These are phyloP conservation scores for Cystobasidium tubakii DNA, from an alignment of 768 basidiomycete species.

Conservation along the genomic window DNA sequence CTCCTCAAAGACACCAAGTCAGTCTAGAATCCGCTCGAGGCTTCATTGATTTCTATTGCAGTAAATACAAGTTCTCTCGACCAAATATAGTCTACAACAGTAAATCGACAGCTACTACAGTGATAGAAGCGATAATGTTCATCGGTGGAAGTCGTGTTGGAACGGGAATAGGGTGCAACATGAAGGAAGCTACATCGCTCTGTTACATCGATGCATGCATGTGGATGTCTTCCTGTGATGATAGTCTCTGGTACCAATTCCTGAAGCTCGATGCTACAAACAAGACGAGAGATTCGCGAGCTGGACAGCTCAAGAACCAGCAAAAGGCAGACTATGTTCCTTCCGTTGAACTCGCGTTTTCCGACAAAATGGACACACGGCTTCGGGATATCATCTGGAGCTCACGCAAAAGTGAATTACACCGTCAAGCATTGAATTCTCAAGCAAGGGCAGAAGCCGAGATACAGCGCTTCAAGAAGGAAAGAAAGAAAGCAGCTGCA, in stretches of 20 bases:
- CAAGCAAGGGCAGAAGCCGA: conserved; percentile 6
- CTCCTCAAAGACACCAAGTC: conserved; percentile 46
- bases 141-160: conserved; percentile 77
- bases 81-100: conserved; percentile 41
- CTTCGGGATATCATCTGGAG: conserved; percentile 58
- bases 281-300: conserved; percentile 63
- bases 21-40: conserved; percentile 67
- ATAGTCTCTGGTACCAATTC: conserved; percentile 70
- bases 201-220: conserved; percentile 82
- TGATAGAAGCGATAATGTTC: conserved; percentile 69
- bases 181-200: conserved; percentile 65
- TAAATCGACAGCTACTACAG: conserved; percentile 41
- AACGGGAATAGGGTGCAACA: conserved; percentile 62
- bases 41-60: conserved; percentile 93
- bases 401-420: conserved; percentile 37
- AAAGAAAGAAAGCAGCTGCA: conserved; percentile 23
- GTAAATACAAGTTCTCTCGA: conserved; percentile 36
- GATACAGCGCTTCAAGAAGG: conserved; percentile 37
- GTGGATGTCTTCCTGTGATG: conserved; percentile 80
- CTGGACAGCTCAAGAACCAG: conserved; percentile 53
- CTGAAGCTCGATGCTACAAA: conserved; percentile 59
- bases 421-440: conserved; percentile 32
- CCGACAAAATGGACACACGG: conserved; percentile 61
- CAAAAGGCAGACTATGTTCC: conserved; percentile 14
- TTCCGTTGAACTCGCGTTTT: conserved; percentile 56